Evolutionary conservation across 169 alveolate genomes (phyloP), one percentile per base, ranked within the genome.

Genomic region (Plasmodium inui): DNA sequence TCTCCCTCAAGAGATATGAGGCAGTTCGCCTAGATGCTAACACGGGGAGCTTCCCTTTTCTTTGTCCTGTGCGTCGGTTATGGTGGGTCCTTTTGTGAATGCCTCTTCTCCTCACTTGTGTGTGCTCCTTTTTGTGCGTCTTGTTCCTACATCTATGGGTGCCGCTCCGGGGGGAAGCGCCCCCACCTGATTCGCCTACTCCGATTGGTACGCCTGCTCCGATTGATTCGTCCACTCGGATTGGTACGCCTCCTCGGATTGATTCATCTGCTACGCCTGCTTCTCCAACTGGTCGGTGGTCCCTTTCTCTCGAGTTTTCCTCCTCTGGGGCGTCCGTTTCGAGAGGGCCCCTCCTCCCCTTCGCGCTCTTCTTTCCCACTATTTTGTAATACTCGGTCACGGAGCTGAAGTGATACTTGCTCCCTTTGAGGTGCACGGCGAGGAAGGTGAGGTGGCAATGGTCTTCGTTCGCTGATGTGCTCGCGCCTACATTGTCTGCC

Each of bases 371-470:
- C 57, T 22, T 32, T 19, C 50, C 61, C 19, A 57, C 82, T 26
- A 79, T 79, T 73, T 61, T 88, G 44, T 39, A 26, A 46, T 79
- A 88, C 72, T 88, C 94, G 0, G 73, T 79, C 9, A 88, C 73
- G 50, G 41, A 79, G 73, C 89, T 88, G 50, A 88, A 88, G 30
- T 88, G 67, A 34, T 88, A 88, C 32, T 88, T 88, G 71, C 83
- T 88, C 4, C 94, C 89, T 67, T 41, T 88, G 19, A 88, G 34
- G 73, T 88, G 90, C 19, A 88, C 12, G 82, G 50, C 22, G 30
- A 88, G 19, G 82, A 88, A 88, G 39, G 55, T 61, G 61, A 88
- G 19, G 22, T 84, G 30, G 17, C 61, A 26, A 41, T 73, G n/a
- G 2, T 44, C 30, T 61, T 34, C 61, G 61, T 50, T 50, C 61